A percentile compares a stretch with the other conserved stretches of the same genome.
Conservation (phyloP, 345 rosid species). For the Eucalyptus erythrocorys region DNA sequence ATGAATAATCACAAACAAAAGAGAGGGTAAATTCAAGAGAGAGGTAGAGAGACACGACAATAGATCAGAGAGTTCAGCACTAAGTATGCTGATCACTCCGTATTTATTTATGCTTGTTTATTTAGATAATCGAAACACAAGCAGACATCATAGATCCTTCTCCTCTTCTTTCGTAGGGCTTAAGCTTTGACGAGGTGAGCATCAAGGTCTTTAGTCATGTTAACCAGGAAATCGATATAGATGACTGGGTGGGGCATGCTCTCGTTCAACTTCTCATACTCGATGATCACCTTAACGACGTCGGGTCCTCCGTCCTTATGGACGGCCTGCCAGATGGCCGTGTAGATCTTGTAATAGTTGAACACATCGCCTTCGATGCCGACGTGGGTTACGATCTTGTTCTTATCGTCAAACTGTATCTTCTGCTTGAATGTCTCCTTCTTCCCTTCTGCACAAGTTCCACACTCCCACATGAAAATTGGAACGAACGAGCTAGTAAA, state of each 20-base stretch:
- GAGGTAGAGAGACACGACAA: background rate
- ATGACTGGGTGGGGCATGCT: background rate
- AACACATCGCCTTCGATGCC: background rate
- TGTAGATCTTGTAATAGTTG: background rate
- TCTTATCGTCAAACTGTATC: background rate
- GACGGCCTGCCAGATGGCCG: background rate
- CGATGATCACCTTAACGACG: background rate
- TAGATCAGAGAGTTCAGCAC: background rate
- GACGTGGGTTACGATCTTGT: background rate
- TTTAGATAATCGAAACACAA: background rate
- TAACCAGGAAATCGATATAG: background rate
- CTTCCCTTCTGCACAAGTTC: background rate
- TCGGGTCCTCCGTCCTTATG: background rate
- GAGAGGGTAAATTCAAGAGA: background rate
- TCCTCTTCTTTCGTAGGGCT: background rate
- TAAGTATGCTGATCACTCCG: background rate
- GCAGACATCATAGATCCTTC: background rate
- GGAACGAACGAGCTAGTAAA: background rate
- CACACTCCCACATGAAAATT: background rate
- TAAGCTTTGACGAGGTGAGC: background rate
- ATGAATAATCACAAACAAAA: background rate
- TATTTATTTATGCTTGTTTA: background rate
- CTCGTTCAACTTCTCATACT: conserved; percentile 11
- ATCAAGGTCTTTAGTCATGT: background rate
- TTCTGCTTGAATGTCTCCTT: background rate